Percentiles rank a stretch among this genome's conserved stretches.
These are phyloP conservation scores for Jatropha multifida DNA, from an alignment of 441 rosid species.

Conservation along the genomic window DNA sequence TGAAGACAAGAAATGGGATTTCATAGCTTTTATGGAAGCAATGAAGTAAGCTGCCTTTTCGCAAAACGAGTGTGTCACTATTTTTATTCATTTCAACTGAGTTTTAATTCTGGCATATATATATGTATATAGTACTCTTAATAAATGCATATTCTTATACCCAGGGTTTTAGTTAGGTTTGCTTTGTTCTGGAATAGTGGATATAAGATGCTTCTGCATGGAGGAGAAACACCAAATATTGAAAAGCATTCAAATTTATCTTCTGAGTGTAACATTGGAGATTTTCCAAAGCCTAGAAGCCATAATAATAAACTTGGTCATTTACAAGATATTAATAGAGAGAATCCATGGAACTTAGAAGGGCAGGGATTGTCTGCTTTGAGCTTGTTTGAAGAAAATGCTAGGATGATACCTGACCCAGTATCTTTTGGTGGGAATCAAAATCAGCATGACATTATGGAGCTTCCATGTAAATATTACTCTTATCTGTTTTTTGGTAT, in stretches of 20 bases:
- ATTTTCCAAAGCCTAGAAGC: constrained; percentile 27
- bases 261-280: constrained; percentile 34
- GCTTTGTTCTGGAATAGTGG: constrained; percentile 70
- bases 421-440: constrained; percentile 60
- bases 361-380: constrained; percentile 80
- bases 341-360: constrained; percentile 58
- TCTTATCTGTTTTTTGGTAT: neutral
- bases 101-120: too few species aligned
- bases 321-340: constrained; percentile 32
- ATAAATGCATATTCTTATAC: constrained; percentile 15
- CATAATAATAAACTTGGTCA: constrained; percentile 28
- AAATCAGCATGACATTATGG: constrained; percentile 58
- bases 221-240: constrained; percentile 71
- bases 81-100: neutral
- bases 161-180: constrained; percentile 70
- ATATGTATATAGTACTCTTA: too few species aligned
- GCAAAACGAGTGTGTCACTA: constrained; percentile 7
- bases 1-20: constrained; percentile 79
- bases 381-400: constrained; percentile 77
- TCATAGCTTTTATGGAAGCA: constrained; percentile 80
- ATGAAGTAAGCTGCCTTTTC: constrained; percentile 55
- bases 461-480: constrained; percentile 43
- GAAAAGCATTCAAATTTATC: constrained; percentile 43
- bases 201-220: constrained; percentile 91
- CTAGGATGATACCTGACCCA: constrained; percentile 51